Evolutionary conservation across 352 stramenopile genomes (phyloP), one percentile per base, ranked within the genome.

Genomic region (Blastocystis sp.): DNA sequence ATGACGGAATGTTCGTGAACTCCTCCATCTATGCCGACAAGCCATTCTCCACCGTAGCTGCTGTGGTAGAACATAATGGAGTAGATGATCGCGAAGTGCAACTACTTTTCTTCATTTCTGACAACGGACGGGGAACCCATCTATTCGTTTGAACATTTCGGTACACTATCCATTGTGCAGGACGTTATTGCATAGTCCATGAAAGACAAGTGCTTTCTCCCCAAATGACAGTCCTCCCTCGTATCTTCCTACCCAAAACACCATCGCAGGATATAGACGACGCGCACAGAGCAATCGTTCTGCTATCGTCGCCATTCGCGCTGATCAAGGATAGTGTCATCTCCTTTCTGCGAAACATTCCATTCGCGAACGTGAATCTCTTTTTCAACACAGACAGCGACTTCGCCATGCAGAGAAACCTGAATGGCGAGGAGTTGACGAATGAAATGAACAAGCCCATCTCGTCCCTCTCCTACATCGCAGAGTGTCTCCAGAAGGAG

Each of bases 11-110:
- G 53, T 84, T 84, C 28, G 45, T 84, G 14, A 28, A 67, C 52
- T 14, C 56, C 34, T 53, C 74, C 23, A n/a, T 84, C n/a, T 84
- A 69, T 67, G 74, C 74, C 28, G 74, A 84, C n/a, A 1, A 66
- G 41, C 21, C 45, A 21, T 84, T 70, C 45, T 69, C 52, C 2
- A 52, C 38, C 21, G 74, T 84, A 28, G 10, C 17, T 14, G 17
- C 56, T 2, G 28, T 21, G 17, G 40, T 0, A 17, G 0, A 41
- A 9, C 38, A 28, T 69, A n/a, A 74, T 67, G 19, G 11, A 19
- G 19, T 84, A 84, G 74, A 69, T 84, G 17, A 69, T 84, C 45
- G 10, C 74, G 7, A 84, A 84, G 41, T 84, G 74, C 56, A 38
- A 5, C 21, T 70, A 84, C 48, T 45, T 84, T 67, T 62, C 56